Conservation (phyloP, 805 yeast species). For the Candida namnaoensis region DNA sequence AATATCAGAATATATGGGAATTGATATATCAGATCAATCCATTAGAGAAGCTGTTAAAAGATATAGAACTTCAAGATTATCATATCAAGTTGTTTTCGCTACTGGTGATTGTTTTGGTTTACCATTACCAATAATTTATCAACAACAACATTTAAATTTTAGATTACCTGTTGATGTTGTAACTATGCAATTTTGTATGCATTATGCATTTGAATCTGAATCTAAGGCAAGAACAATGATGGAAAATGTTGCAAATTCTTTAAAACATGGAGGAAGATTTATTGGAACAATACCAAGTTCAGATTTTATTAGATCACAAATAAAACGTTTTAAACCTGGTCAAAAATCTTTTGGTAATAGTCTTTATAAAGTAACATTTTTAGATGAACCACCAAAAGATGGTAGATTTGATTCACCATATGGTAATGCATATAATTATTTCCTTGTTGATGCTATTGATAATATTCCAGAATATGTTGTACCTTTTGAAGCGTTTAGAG, state of each 20-base stretch:
- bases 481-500: slow-evolving; percentile 82
- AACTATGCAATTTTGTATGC: slow-evolving; percentile 87
- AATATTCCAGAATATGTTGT: slow-evolving; percentile 96
- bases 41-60: slow-evolving; percentile 78
- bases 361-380: slow-evolving; percentile 74
- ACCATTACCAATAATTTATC: slow-evolving; percentile 58
- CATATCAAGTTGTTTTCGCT: slow-evolving; percentile 76
- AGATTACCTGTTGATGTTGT: slow-evolving; percentile 81
- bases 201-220: slow-evolving; percentile 89
- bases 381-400: slow-evolving; percentile 65
- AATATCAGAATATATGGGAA: slow-evolving; percentile 74
- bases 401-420: slow-evolving; percentile 68
- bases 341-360: slow-evolving; percentile 76
- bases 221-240: slow-evolving; percentile 66
- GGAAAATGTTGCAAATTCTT: slow-evolving; percentile 64
- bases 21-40: slow-evolving; percentile 87
- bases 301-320: slow-evolving; percentile 66
- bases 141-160: slow-evolving; percentile 31
- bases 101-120: slow-evolving; percentile 88
- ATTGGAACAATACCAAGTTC: slow-evolving; percentile 93
- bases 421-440: slow-evolving; percentile 81
- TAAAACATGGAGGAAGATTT: slow-evolving; percentile 78
- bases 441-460: slow-evolving; percentile 86
- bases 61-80: slow-evolving; percentile 44
- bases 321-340: slow-evolving; percentile 42